A percentile compares a stretch with the other conserved stretches of the same genome.
These are phyloP conservation scores for Coccomyxa sp. DNA, from an alignment of 139 green algal genomes.

Conservation along the genomic window DNA sequence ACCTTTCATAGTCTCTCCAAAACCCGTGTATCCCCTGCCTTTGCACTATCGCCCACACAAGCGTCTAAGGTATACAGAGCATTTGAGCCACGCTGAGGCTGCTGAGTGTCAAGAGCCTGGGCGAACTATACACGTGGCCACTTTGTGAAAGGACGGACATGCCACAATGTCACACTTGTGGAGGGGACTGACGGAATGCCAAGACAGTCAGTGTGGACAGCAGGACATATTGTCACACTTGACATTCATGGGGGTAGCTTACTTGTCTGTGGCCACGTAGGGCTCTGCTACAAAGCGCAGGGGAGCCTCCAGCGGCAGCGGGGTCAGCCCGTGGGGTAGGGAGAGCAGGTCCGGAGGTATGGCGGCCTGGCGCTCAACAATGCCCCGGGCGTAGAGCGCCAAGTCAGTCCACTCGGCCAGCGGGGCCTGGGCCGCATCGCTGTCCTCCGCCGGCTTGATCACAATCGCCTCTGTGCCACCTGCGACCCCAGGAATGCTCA, in stretches of 20 bases:
- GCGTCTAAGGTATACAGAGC: not conserved
- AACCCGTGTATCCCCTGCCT: not conserved
- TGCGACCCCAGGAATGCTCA: not conserved
- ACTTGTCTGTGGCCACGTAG: conserved; percentile 47
- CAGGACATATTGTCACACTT: not conserved
- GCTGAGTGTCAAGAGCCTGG: too few species aligned
- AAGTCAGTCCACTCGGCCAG: conserved; percentile 32
- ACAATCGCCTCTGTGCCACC: conserved; percentile 13
- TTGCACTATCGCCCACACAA: not conserved
- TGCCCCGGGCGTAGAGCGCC: conserved; percentile 6
- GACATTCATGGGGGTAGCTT: not conserved
- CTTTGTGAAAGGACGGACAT: too few species aligned
- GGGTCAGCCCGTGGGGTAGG: conserved; percentile 13
- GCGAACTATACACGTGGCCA: too few species aligned
- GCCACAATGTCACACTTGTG: too few species aligned
- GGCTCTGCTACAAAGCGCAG: conserved; percentile 48
- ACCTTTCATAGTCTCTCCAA: not conserved
- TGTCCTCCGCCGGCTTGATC: conserved; percentile 36
- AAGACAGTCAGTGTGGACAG: too few species aligned
- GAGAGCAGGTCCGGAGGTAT: conserved; percentile 20
- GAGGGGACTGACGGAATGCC: too few species aligned
- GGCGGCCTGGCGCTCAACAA: not conserved
- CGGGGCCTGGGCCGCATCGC: conserved; percentile 17
- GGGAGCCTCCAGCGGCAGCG: conserved; percentile 12
- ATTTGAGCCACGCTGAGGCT: too few species aligned